These are phyloP conservation scores for Sordaria brevicollis DNA, from an alignment of 495 filamentous ascomycete species.

Conservation along the genomic window DNA sequence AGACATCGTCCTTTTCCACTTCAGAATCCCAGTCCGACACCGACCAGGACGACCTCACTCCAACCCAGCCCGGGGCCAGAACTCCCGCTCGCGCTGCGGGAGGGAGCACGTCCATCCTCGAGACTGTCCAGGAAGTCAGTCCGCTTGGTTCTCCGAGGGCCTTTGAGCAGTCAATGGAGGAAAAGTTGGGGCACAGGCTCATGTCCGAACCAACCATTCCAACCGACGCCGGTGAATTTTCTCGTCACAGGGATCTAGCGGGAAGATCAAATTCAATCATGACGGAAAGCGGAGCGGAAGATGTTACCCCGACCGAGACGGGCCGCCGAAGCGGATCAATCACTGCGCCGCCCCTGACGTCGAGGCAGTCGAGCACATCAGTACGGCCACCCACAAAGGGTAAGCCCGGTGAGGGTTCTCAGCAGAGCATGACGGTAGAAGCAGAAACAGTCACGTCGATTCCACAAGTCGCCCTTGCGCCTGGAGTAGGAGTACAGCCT, in stretches of 20 bases:
- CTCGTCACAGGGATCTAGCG: conserved; percentile 19
- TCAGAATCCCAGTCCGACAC: conserved; percentile 31
- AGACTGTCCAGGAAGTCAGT: conserved; percentile 90
- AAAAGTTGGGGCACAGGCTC: conserved; percentile 40
- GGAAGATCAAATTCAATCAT: conserved; percentile 25
- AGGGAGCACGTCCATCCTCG: conserved; percentile 59
- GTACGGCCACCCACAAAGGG: conserved; percentile 34
- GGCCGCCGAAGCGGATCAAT: conserved; percentile 20
- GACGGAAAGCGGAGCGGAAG: conserved; percentile 51
- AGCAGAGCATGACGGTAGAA: conserved; percentile 94
- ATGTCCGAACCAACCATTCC: conserved; percentile 29
- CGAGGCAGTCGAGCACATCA: conserved; percentile 33
- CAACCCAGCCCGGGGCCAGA: conserved; percentile 44
- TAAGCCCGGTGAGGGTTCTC: conserved; percentile 63
- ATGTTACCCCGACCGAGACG: conserved; percentile 14
- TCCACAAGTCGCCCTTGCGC: conserved; percentile 72
- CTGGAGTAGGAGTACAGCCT: conserved; percentile 53
- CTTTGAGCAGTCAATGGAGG: conserved; percentile 35
- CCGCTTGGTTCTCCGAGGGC: conserved; percentile 60
- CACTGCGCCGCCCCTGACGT: conserved; percentile 29
- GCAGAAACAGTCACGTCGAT: conserved; percentile 93
- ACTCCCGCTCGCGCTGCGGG: conserved; percentile 57
- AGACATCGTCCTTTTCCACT: not conserved
- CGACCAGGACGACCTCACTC: conserved; percentile 42
- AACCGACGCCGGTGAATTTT: conserved; percentile 21